These are phyloP conservation scores for Backusella psychrophila DNA, from an alignment of 192 early-diverging fungal genomes.

Conservation along the genomic window DNA sequence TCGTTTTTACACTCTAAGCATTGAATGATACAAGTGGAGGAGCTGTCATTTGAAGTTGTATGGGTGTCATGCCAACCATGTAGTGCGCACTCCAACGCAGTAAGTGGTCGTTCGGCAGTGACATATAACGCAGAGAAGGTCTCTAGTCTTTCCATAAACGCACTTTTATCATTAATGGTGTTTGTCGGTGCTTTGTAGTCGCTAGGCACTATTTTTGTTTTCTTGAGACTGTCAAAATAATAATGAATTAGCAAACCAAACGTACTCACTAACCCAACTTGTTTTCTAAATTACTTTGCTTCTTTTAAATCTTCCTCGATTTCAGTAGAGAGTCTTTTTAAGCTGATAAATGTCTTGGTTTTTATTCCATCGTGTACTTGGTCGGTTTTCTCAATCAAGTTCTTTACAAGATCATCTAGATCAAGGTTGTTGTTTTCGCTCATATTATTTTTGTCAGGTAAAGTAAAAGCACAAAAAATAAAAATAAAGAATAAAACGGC, in stretches of 20 bases:
- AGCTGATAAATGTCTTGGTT: neutral
- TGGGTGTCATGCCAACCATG: neutral
- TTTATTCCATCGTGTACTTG: constrained; percentile 1
- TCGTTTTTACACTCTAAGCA: neutral
- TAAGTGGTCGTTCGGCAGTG: neutral
- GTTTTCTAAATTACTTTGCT: neutral
- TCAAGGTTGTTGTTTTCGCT: neutral
- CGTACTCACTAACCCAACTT: no score
- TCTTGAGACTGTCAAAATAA: neutral
- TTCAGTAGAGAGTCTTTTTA: neutral
- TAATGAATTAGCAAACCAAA: neutral
- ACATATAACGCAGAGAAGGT: neutral
- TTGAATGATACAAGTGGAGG: neutral
- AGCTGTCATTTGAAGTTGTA: neutral
- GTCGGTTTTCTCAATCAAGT: neutral
- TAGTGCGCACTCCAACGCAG: neutral
- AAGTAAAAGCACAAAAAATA: neutral
- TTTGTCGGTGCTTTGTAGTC: neutral
- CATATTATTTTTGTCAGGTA: neutral
- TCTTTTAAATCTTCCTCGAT: neutral
- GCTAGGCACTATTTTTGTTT: neutral
- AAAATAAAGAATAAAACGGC: neutral
- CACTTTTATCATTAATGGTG: neutral
- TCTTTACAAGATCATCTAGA: neutral
- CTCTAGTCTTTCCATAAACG: neutral